Evolutionary conservation across 257 asterid species (phyloP).

Genomic region (Sherardia arvensis): DNA sequence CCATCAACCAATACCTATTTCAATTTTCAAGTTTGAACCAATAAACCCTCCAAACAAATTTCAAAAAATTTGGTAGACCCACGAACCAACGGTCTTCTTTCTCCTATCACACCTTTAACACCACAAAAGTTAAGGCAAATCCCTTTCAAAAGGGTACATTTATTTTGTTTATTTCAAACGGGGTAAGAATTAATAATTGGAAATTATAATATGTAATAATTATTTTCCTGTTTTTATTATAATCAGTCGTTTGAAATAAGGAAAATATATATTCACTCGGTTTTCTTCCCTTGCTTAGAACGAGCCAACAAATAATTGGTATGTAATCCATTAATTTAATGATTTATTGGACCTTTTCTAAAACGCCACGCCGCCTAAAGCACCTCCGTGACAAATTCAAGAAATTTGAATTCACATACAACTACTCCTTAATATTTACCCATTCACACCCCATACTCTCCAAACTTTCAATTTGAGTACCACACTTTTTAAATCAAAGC

Average conservation of each 20-base stretch:
- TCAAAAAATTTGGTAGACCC: neutral
- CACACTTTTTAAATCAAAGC: no score
- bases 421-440: neutral
- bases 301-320: neutral
- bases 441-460: neutral
- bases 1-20: neutral
- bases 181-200: neutral
- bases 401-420: neutral
- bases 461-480: neutral
- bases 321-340: neutral
- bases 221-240: neutral
- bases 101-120: neutral
- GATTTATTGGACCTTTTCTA: neutral
- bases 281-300: neutral
- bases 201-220: no score
- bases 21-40: neutral
- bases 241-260: neutral
- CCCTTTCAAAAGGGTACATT: neutral
- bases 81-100: conserved; percentile 9
- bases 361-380: conserved; percentile 8
- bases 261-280: neutral
- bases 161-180: neutral
- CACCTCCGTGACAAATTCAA: neutral
- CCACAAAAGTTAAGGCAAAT: neutral
- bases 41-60: neutral